Evolutionary conservation across 257 asterid genomes (phyloP).

Genomic region (Agastache rugosa): DNA sequence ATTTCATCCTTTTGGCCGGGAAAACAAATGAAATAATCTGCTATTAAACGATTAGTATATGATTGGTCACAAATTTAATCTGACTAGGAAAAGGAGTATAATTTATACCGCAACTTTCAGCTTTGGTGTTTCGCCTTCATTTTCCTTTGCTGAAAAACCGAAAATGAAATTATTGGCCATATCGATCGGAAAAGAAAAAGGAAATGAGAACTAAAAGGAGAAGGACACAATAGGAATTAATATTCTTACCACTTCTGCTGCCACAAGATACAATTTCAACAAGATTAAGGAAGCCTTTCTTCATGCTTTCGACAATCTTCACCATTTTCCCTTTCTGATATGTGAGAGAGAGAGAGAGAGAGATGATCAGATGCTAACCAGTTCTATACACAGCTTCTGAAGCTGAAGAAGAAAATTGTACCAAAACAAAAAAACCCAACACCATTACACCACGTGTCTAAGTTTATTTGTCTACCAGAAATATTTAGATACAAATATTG

Average conservation of each 20-base stretch:
- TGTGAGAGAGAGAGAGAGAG: background rate
- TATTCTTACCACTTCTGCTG: slow-evolving; percentile 20
- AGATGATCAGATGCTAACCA: background rate
- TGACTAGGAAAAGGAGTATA: background rate
- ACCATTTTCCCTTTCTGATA: slow-evolving; percentile 10
- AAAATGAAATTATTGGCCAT: background rate
- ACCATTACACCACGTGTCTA: background rate
- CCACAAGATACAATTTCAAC: slow-evolving; percentile 38
- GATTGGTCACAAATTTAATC: background rate
- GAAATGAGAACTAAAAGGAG: background rate
- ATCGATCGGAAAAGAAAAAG: background rate
- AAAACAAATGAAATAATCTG: background rate
- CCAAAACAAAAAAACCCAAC: background rate
- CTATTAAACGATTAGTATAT: background rate
- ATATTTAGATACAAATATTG: background rate
- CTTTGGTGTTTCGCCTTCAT: slow-evolving; percentile 15
- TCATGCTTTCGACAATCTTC: slow-evolving; percentile 30
- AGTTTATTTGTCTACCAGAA: background rate
- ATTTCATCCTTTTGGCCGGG: background rate
- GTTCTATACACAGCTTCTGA: background rate
- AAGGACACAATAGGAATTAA: background rate
- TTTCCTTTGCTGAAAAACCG: slow-evolving; percentile 21
- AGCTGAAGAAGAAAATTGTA: slow-evolving; percentile 1
- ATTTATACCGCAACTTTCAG: slow-evolving; percentile 22
- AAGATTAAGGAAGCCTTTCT: slow-evolving; percentile 26